Conservation (phyloP, 345 rosid species). For the Leavenworthia alabamica region DNA sequence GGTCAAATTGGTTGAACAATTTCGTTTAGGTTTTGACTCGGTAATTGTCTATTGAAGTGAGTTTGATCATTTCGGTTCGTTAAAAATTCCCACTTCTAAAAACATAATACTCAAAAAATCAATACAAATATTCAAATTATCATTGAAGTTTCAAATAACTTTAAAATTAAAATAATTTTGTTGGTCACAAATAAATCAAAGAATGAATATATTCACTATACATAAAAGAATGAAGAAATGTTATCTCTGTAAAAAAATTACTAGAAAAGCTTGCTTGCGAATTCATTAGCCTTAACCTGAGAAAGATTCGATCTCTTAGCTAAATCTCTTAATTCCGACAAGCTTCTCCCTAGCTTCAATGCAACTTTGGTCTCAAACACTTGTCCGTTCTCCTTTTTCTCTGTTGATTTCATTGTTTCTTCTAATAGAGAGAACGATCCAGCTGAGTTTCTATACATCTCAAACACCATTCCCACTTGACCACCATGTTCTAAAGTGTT, state of each 20-base stretch:
- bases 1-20: not conserved
- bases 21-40: not conserved
- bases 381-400: slow-evolving; percentile 27
- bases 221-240: slow-evolving; percentile 11
- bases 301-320: slow-evolving; percentile 23
- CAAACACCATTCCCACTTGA: slow-evolving; percentile 40
- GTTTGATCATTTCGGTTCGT: not conserved
- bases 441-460: slow-evolving; percentile 35
- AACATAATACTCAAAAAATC: not conserved
- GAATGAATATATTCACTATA: slow-evolving; percentile 26
- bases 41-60: not conserved
- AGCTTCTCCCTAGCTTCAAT: slow-evolving; percentile 34
- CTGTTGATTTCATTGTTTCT: slow-evolving; percentile 25
- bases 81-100: not conserved
- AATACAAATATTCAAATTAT: not conserved
- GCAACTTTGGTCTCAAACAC: slow-evolving; percentile 33
- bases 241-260: not conserved
- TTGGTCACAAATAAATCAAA: slow-evolving; percentile 10
- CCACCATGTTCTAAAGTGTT: slow-evolving; percentile 36
- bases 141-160: not conserved
- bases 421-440: slow-evolving; percentile 33
- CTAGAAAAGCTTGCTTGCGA: slow-evolving; percentile 40
- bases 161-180: not conserved
- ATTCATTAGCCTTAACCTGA: slow-evolving; percentile 23
- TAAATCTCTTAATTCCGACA: slow-evolving; percentile 30